phyloP scores from a whole-genome alignment of 768 basidiomycete species.

The Lentinula aciculospora region DNA sequence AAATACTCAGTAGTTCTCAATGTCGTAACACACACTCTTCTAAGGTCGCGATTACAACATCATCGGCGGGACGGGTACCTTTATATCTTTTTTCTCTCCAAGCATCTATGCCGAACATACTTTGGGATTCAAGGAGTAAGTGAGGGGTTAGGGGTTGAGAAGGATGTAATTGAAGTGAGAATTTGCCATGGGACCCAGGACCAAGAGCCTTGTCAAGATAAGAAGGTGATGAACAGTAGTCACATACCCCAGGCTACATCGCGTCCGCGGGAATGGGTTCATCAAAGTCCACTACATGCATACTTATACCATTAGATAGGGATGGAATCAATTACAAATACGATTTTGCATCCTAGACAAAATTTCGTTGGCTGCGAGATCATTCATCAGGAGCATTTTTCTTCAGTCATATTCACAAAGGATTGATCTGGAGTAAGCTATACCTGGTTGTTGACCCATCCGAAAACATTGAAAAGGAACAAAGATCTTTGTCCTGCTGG shows the following conservation, averaged over 20 bases:
- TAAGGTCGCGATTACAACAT: constrained; percentile 25
- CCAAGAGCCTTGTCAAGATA: no score
- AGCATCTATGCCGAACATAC: constrained; percentile 18
- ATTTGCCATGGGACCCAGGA: not conserved
- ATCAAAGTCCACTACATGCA: constrained; percentile 13
- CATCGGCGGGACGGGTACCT: constrained; percentile 26
- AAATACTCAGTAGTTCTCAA: constrained; percentile 38
- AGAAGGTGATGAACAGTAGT: not conserved
- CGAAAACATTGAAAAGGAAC: constrained; percentile 33
- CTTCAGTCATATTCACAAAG: not conserved
- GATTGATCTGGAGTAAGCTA: constrained; percentile 6
- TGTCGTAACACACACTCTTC: constrained; percentile 24
- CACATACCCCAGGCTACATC: constrained; percentile 1
- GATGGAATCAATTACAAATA: no score
- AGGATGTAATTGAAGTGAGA: not conserved
- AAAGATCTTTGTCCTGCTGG: constrained; percentile 35
- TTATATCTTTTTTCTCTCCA: constrained; percentile 27
- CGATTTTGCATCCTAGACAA: constrained; percentile 17
- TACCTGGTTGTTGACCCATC: constrained; percentile 28
- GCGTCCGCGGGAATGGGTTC: constrained; percentile 12
- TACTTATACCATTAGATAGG: no score
- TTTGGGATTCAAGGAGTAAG: not conserved
- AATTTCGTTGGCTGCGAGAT: constrained; percentile 35
- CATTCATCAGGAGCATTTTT: constrained; percentile 38
- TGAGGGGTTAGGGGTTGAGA: no score